Evolutionary conservation across 805 yeast species (phyloP).

Genomic region (Candida silvatica): DNA sequence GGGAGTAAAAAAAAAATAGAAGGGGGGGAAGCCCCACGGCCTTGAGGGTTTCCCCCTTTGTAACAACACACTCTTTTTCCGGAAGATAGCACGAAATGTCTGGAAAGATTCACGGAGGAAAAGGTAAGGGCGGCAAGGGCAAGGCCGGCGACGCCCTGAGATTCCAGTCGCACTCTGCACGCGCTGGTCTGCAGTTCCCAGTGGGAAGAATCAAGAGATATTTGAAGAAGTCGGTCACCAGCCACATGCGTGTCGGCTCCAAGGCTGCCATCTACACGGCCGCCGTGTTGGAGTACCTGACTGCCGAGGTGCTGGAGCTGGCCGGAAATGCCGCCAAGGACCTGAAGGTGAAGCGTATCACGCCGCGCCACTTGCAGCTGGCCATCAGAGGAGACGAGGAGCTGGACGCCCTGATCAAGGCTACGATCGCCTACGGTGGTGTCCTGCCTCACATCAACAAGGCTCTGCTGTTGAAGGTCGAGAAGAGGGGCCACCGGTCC

Average conservation of each 20-base stretch:
- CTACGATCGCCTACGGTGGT: slow-evolving; percentile 98
- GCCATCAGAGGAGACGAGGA: slow-evolving; percentile 99
- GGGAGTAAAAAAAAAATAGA: too few relatives aligned
- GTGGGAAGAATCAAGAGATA: slow-evolving; percentile 99
- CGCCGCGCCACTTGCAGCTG: slow-evolving; percentile 93
- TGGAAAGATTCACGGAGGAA: slow-evolving; percentile 66
- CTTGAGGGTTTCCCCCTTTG: background rate
- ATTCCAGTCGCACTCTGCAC: slow-evolving; percentile 83
- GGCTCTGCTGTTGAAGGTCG: slow-evolving; percentile 71
- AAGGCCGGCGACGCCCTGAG: slow-evolving; percentile 49
- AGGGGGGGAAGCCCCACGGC: too few relatives aligned
- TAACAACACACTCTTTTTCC: background rate
- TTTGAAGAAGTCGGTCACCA: slow-evolving; percentile 83
- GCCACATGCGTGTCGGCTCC: slow-evolving; percentile 63
- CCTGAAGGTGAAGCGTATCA: slow-evolving; percentile 89
- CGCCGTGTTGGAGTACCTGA: slow-evolving; percentile 90
- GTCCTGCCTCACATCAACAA: slow-evolving; percentile 91
- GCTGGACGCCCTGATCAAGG: slow-evolving; percentile 85
- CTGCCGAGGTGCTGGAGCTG: slow-evolving; percentile 94
- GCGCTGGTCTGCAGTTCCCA: slow-evolving; percentile 95
- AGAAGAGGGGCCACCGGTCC: slow-evolving; percentile 35
- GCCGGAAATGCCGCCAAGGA: slow-evolving; percentile 99
- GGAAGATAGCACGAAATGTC: slow-evolving; percentile 42
- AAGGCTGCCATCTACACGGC: slow-evolving; percentile 85
- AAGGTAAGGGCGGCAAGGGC: slow-evolving; percentile 89